Evolutionary conservation across 345 rosid species (phyloP).

Genomic region (Rhizophora apiculata): DNA sequence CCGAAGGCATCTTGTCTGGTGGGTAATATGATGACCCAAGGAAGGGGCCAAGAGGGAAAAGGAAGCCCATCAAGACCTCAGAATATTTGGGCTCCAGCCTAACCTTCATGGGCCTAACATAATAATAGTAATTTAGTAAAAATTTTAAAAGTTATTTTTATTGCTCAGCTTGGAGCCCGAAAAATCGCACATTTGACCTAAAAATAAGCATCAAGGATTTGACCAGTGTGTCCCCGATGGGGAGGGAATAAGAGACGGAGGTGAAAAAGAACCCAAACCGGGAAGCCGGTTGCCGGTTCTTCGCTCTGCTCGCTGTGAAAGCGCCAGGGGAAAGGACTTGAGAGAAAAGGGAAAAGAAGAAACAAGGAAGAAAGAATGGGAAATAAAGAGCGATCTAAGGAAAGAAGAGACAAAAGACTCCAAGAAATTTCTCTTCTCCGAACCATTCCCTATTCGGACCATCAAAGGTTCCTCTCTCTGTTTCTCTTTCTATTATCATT

Average conservation of each 20-base stretch:
- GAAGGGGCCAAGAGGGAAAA: too few species aligned
- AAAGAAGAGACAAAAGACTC: conserved; percentile 72
- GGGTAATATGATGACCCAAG: too few species aligned
- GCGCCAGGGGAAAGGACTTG: neutral
- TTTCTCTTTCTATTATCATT: neutral
- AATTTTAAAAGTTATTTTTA: too few species aligned
- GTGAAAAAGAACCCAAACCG: too few species aligned
- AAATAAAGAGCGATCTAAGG: conserved; percentile 54
- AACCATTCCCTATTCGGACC: conserved; percentile 89
- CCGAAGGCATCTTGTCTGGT: too few species aligned
- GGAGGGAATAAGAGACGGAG: too few species aligned
- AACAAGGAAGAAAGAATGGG: conserved; percentile 37
- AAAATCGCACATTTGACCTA: neutral
- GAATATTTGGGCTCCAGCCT: too few species aligned
- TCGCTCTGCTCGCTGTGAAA: neutral
- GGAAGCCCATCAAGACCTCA: too few species aligned
- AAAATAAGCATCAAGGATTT: neutral
- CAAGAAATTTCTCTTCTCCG: conserved; percentile 83
- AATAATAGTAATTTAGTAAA: too few species aligned
- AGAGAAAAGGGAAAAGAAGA: neutral
- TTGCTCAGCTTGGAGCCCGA: neutral
- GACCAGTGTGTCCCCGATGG: neutral
- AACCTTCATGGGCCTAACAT: too few species aligned
- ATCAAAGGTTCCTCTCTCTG: conserved; percentile 56
- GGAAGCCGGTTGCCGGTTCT: neutral